Conservation (phyloP, 2,329 filamentous ascomycete genomes). For the Fonsecaea pedrosoi region DNA sequence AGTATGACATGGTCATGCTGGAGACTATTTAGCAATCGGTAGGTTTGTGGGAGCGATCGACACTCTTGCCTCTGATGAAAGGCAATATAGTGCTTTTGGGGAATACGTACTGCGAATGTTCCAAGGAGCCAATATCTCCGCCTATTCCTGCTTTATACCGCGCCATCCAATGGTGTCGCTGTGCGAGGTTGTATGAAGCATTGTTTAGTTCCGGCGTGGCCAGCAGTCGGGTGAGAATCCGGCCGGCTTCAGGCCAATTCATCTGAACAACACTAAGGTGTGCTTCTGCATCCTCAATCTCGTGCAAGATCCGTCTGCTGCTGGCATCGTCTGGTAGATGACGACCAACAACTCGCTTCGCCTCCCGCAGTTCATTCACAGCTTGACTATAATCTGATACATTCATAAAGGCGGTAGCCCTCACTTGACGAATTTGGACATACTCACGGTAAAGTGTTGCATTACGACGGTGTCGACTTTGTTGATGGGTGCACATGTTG, state of each 20-base stretch:
- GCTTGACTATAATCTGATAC: slow-evolving; percentile 14
- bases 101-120: slow-evolving; percentile 24
- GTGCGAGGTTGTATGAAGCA: slow-evolving; percentile 8
- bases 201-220: not conserved
- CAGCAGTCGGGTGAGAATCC: slow-evolving; percentile 15
- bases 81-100: not conserved
- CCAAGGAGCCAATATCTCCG: slow-evolving; percentile 11
- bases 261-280: slow-evolving; percentile 14
- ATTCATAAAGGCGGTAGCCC: slow-evolving; percentile 5
- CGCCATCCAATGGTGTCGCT: slow-evolving; percentile 25
- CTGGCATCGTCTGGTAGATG: not conserved
- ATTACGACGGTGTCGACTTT: not conserved
- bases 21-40: not conserved
- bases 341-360: slow-evolving; percentile 4
- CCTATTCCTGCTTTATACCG: slow-evolving; percentile 1
- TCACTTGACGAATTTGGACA: slow-evolving; percentile 20
- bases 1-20: slow-evolving; percentile 25
- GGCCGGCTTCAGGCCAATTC: slow-evolving; percentile 2
- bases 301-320: not conserved
- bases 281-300: slow-evolving; percentile 21
- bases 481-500: slow-evolving; percentile 17
- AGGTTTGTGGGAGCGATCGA: not conserved
- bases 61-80: not conserved
- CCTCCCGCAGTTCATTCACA: slow-evolving; percentile 15
- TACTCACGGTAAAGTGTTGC: slow-evolving; percentile 14